Conservation (phyloP, 192 early-diverging fungal species). For the Podila horticola region DNA sequence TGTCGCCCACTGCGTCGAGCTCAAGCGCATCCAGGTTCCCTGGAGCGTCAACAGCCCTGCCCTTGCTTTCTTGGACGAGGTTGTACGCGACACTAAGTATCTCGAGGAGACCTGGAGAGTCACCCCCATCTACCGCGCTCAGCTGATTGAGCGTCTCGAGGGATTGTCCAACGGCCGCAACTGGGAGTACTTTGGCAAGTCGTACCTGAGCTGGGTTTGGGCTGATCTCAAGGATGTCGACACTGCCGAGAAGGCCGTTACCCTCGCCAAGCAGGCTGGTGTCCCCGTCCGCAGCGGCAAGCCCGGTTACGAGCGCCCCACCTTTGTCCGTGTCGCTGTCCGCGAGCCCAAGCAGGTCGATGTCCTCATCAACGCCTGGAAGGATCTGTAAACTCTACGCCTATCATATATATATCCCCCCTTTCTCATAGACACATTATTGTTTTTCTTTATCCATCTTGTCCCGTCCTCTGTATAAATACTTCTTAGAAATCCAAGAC, state of each 20-base stretch:
- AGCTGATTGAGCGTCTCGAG: conserved; percentile 58
- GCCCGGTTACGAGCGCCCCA: conserved; percentile 78
- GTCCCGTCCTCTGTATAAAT: neutral
- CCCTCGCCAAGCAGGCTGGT: conserved; percentile 76
- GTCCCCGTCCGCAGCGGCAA: conserved; percentile 86
- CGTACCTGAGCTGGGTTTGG: conserved; percentile 91
- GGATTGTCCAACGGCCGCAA: conserved; percentile 18
- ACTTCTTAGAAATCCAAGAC: no score
- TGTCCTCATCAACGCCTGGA: conserved; percentile 79
- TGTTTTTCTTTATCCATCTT: neutral
- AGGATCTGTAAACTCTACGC: conserved; percentile 38
- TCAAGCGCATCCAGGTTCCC: conserved; percentile 87
- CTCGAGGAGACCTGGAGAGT: conserved; percentile 82
- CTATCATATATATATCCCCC: neutral
- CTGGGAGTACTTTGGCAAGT: conserved; percentile 79
- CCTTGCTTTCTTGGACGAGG: conserved; percentile 83
- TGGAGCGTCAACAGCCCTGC: conserved; percentile 95
- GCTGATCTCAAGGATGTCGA: conserved; percentile 71
- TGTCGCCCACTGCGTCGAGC: conserved; percentile 69
- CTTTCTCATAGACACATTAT: conserved; percentile 4
- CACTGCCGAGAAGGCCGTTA: conserved; percentile 72
- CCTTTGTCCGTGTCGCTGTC: conserved; percentile 82
- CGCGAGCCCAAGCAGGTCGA: conserved; percentile 76
- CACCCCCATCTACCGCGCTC: conserved; percentile 73
- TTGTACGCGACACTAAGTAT: conserved; percentile 75